Evolutionary conservation across 2,329 filamentous ascomycete species (phyloP).

Genomic region (Aureobasidium pullulans): DNA sequence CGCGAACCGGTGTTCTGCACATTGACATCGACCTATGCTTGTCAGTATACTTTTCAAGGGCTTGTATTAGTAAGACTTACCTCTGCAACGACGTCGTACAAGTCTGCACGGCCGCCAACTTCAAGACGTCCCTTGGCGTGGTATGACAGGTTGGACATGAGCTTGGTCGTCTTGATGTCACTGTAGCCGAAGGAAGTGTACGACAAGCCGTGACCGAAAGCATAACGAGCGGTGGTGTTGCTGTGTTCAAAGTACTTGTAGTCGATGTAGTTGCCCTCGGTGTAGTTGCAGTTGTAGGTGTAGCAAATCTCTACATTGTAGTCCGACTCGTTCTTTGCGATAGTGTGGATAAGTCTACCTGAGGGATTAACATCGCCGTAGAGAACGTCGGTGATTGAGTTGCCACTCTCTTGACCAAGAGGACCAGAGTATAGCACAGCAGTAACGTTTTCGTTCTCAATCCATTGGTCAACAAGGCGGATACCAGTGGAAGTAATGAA

Average conservation of each 20-base stretch:
- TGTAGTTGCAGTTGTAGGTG: slow-evolving; percentile 61
- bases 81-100: slow-evolving; percentile 42
- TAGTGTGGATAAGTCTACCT: slow-evolving; percentile 63
- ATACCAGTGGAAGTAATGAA: slow-evolving; percentile 34
- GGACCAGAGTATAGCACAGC: slow-evolving; percentile 35
- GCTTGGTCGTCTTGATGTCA: slow-evolving; percentile 45
- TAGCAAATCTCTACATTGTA: slow-evolving; percentile 63
- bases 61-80: background rate
- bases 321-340: slow-evolving; percentile 57
- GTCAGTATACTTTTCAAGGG: background rate
- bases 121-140: slow-evolving; percentile 43
- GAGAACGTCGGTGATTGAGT: slow-evolving; percentile 39
- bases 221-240: slow-evolving; percentile 24
- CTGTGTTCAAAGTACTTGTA: slow-evolving; percentile 60
- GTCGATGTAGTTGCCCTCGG: slow-evolving; percentile 69
- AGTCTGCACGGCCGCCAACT: slow-evolving; percentile 48
- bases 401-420: slow-evolving; percentile 39
- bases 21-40: slow-evolving; percentile 37
- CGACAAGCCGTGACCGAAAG: slow-evolving; percentile 32
- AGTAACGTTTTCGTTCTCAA: slow-evolving; percentile 29
- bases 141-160: slow-evolving; percentile 68
- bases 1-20: slow-evolving; percentile 46
- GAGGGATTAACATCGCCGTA: slow-evolving; percentile 37
- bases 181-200: slow-evolving; percentile 29
- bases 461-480: slow-evolving; percentile 14